Percentiles rank a stretch among this genome's conserved stretches.
Evolutionary conservation across 1,284 basidiomycete species (phyloP).

Genomic region (Grifola frondosa): DNA sequence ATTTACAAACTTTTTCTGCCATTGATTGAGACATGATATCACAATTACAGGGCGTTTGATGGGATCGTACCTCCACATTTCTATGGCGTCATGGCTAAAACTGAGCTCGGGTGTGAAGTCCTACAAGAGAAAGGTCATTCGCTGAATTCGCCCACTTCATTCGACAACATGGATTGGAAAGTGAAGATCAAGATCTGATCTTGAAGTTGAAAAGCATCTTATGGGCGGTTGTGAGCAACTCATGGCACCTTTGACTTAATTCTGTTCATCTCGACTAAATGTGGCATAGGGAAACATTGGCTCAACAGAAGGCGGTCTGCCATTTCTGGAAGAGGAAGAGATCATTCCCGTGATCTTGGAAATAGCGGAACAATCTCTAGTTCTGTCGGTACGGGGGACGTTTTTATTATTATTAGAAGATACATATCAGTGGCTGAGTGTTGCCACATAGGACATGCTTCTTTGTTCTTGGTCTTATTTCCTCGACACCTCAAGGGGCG

Average conservation of each 20-base stretch:
- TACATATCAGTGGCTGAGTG: constrained; percentile 7
- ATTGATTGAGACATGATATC: no score
- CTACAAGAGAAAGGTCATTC: constrained; percentile 91
- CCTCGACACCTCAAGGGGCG: constrained; percentile 71
- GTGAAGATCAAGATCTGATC: constrained; percentile 80
- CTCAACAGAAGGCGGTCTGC: constrained; percentile 85
- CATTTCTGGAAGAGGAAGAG: constrained; percentile 93
- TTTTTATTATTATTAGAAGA: neutral
- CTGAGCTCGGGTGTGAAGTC: constrained; percentile 89
- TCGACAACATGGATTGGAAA: constrained; percentile 83
- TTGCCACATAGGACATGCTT: constrained; percentile 79
- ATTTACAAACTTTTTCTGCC: neutral
- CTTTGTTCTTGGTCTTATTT: constrained; percentile 87
- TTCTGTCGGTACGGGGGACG: constrained; percentile 91
- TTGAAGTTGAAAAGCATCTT: constrained; percentile 91
- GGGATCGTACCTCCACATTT: constrained; percentile 93
- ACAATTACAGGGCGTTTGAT: constrained; percentile 75
- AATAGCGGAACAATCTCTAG: constrained; percentile 86
- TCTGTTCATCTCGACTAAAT: neutral
- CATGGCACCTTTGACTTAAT: neutral
- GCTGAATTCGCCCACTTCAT: constrained; percentile 90
- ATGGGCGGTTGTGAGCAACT: constrained; percentile 85
- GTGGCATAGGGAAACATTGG: constrained; percentile 85
- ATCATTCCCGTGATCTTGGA: constrained; percentile 88
- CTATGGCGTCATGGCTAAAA: constrained; percentile 97